These are phyloP conservation scores for Eucalyptus curtisii DNA, from an alignment of 345 rosid species.

Conservation along the genomic window DNA sequence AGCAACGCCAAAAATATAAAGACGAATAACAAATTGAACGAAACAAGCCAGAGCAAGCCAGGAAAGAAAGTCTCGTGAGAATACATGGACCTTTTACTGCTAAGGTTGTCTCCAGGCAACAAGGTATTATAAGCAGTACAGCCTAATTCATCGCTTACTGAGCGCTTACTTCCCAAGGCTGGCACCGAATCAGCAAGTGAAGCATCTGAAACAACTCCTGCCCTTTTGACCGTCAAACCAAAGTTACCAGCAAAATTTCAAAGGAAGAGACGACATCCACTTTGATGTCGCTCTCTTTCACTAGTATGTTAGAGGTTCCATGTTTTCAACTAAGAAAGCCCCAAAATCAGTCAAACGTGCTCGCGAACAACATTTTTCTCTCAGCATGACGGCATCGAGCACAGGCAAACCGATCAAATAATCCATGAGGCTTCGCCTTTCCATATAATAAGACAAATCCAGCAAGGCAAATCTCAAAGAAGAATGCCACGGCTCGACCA, in stretches of 20 bases:
- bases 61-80: background rate
- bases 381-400: no score
- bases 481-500: no score
- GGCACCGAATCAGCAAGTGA: conserved; percentile 16
- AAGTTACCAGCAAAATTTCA: background rate
- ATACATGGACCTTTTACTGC: conserved; percentile 40
- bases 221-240: background rate
- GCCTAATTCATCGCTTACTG: conserved; percentile 58
- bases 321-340: no score
- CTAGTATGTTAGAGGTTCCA: no score
- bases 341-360: no score
- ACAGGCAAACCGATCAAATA: no score
- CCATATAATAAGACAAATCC: no score
- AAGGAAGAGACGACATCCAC: no score
- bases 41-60: background rate
- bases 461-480: no score
- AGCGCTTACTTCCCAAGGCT: conserved; percentile 53
- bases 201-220: conserved; percentile 1
- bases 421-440: no score
- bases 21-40: background rate
- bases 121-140: conserved; percentile 19
- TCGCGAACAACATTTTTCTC: no score
- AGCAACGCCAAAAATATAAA: background rate
- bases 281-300: no score
- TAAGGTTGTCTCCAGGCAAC: conserved; percentile 8